Conservation (phyloP, 768 basidiomycete genomes). For the Hygrophoropsis aurantiaca region DNA sequence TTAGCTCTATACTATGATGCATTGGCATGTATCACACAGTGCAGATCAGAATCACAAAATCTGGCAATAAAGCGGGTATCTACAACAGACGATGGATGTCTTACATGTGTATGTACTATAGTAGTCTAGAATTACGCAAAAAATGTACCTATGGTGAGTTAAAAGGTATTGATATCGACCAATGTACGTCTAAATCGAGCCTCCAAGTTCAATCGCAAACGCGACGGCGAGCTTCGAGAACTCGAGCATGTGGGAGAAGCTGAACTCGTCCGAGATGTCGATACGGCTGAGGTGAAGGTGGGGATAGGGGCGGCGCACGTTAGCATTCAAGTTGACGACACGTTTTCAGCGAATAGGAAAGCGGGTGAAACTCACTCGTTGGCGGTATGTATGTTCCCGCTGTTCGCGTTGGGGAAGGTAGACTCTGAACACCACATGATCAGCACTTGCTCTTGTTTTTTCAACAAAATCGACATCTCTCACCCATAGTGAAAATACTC, state of each 20-base stretch:
- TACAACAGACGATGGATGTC: no score
- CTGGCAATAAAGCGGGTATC: no score
- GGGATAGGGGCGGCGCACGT: conserved; percentile 39
- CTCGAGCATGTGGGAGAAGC: conserved; percentile 80
- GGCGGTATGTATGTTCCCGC: conserved; percentile 68
- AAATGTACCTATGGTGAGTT: no score
- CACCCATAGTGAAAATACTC: conserved; percentile 67
- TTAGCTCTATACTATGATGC: no score
- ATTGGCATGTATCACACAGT: no score
- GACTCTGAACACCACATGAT: conserved; percentile 41
- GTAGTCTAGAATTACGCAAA: no score
- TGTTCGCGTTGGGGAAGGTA: conserved; percentile 69
- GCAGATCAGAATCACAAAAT: no score
- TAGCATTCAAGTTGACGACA: conserved; percentile 38
- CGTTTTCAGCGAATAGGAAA: conserved; percentile 42
- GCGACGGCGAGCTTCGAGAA: conserved; percentile 77
- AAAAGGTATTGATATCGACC: no score
- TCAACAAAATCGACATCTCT: neutral
- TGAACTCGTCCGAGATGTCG: conserved; percentile 80
- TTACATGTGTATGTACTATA: no score
- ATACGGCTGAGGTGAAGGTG: conserved; percentile 52
- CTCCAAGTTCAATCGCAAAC: conserved; percentile 68
- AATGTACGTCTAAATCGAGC: no score
- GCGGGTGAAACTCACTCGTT: conserved; percentile 56
- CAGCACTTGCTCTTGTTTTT: neutral